Evolutionary conservation across 116 monocot species (phyloP).

Genomic region (Cymodocea nodosa): DNA sequence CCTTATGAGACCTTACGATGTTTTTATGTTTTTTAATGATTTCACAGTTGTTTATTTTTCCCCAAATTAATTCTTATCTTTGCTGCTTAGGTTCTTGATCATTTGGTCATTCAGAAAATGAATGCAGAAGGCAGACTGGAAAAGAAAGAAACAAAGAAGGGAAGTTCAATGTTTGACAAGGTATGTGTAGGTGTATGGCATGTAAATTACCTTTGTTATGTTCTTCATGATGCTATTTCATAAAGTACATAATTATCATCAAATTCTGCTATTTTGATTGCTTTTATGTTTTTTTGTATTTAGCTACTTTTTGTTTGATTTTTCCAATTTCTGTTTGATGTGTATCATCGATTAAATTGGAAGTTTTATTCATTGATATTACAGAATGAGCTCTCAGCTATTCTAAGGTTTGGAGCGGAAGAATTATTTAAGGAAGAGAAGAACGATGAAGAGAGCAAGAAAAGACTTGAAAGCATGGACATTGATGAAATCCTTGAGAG

Average conservation of each 20-base stretch:
- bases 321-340: not conserved
- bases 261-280: no score
- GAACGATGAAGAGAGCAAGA: conserved; percentile 92
- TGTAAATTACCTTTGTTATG: no score
- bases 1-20: not conserved
- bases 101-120: conserved; percentile 93
- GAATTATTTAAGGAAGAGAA: conserved; percentile 97
- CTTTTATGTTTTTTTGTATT: not conserved
- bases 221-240: no score
- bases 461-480: conserved; percentile 79
- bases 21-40: not conserved
- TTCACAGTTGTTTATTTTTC: not conserved
- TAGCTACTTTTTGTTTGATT: not conserved
- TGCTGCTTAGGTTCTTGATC: conserved; percentile 74
- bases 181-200: conserved; percentile 13
- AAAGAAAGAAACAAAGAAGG: conserved; percentile 96
- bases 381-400: conserved; percentile 97
- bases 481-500: conserved; percentile 98
- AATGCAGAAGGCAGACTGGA: conserved; percentile 97
- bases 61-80: not conserved
- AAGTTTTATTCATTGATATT: not conserved
- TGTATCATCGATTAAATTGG: not conserved
- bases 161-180: conserved; percentile 94
- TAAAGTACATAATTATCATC: no score
- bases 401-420: conserved; percentile 94